Percentiles rank a stretch among this genome's conserved stretches.
phyloP scores from a whole-genome alignment of 192 early-diverging fungal genomes.

The Backusella morwellensis region DNA sequence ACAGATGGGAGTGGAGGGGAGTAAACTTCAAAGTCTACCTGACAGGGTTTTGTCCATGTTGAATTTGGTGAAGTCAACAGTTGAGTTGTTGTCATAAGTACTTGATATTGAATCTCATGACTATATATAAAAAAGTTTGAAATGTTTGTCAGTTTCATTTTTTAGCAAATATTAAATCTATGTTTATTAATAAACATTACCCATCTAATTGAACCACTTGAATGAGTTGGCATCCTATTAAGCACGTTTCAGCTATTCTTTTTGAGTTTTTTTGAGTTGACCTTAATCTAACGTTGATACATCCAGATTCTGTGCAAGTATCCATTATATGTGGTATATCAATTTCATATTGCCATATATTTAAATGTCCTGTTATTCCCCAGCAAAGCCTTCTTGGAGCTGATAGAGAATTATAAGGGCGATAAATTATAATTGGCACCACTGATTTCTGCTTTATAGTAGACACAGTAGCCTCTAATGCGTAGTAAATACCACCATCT shows the following conservation, averaged over 20 bases:
- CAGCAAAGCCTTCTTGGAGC: not conserved
- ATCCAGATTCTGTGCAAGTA: not conserved
- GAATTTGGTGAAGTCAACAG: not conserved
- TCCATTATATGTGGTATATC: not conserved
- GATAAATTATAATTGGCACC: not conserved
- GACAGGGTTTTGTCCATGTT: not conserved
- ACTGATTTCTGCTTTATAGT: not conserved
- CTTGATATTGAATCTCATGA: conserved; percentile 1
- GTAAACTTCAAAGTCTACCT: not conserved
- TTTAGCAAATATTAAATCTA: not conserved
- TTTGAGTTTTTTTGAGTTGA: not conserved
- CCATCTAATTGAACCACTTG: not conserved
- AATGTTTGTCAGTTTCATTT: not conserved
- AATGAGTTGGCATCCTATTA: not conserved
- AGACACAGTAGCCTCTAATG: not conserved
- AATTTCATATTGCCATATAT: not conserved
- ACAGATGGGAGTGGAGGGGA: not conserved
- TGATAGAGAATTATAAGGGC: not conserved
- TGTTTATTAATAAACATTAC: not conserved
- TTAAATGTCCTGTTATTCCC: not conserved
- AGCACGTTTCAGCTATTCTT: not conserved
- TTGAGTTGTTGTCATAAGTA: not conserved
- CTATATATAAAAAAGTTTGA: not conserved
- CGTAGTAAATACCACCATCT: not conserved
- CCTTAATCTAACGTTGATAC: not conserved